A percentile compares a stretch with the other conserved stretches of the same genome.
phyloP scores from a whole-genome alignment of 2,329 filamentous ascomycete genomes.

The Gnomoniopsis sp. region DNA sequence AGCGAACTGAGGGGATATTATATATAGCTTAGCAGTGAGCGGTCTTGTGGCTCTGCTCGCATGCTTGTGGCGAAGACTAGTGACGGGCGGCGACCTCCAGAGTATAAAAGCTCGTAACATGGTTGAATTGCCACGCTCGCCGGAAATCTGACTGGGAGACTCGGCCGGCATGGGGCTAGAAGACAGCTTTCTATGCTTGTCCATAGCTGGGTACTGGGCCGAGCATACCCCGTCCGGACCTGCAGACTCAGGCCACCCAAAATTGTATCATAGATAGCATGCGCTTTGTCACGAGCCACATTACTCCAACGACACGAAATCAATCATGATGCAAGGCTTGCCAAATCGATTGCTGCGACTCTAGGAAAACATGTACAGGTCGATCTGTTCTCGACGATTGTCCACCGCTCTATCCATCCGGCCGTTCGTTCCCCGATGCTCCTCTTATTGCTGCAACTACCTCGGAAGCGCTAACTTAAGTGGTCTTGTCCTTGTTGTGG shows the following conservation, averaged over 20 bases:
- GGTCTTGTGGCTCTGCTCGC: not conserved
- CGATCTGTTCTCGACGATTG: constrained; percentile 11
- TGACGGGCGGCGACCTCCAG: no score
- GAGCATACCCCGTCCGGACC: not conserved
- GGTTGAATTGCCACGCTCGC: not conserved
- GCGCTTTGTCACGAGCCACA: not conserved
- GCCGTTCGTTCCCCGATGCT: not conserved
- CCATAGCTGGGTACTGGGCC: no score
- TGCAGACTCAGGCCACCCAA: not conserved
- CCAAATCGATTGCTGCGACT: constrained; percentile 22
- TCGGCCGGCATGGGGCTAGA: not conserved
- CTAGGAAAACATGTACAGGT: constrained; percentile 30
- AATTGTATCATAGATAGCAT: not conserved
- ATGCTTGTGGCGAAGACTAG: not conserved
- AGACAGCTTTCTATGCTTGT: no score
- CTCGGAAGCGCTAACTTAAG: constrained; percentile 30
- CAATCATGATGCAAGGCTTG: not conserved
- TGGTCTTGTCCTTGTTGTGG: constrained; percentile 83
- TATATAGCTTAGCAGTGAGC: not conserved
- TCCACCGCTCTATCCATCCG: constrained; percentile 12
- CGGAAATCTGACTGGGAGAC: not conserved
- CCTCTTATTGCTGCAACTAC: not conserved
- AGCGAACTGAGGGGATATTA: not conserved
- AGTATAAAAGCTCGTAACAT: not conserved
- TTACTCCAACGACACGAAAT: not conserved